phyloP scores from a whole-genome alignment of 2,329 filamentous ascomycete species.

The Diaporthe batatas region DNA sequence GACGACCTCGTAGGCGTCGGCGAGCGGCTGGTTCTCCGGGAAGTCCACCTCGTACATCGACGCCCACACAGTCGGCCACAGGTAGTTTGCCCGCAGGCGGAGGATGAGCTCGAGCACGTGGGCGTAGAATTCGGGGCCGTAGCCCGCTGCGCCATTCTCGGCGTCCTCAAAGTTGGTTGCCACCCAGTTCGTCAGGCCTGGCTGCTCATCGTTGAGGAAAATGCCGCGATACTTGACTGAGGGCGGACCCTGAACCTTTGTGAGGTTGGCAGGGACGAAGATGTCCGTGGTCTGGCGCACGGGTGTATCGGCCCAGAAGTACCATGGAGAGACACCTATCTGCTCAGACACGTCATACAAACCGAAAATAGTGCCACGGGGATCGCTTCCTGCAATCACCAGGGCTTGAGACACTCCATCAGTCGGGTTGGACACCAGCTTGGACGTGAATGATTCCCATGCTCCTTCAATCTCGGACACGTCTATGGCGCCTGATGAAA shows the following conservation, averaged over 20 bases:
- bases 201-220: conserved; percentile 79
- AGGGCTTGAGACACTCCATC: conserved; percentile 69
- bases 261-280: conserved; percentile 61
- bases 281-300: conserved; percentile 64
- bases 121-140: conserved; percentile 74
- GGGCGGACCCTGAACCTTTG: conserved; percentile 70
- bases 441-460: conserved; percentile 78
- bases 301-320: conserved; percentile 76
- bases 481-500: conserved; percentile 69
- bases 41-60: conserved; percentile 82
- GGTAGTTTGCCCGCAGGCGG: conserved; percentile 78
- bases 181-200: conserved; percentile 76
- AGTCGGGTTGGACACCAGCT: conserved; percentile 69
- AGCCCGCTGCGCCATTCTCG: conserved; percentile 59
- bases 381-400: conserved; percentile 76
- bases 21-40: conserved; percentile 74
- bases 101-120: conserved; percentile 79
- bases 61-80: conserved; percentile 77
- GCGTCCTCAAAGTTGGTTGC: conserved; percentile 57
- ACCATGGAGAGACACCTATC: conserved; percentile 79
- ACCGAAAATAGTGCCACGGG: conserved; percentile 76
- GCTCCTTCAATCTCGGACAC: conserved; percentile 68
- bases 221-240: conserved; percentile 77
- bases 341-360: conserved; percentile 80
- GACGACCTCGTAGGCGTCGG: conserved; percentile 81